Evolutionary conservation across 768 basidiomycete species (phyloP), one percentile per base, ranked within the genome.

Genomic region (Harrya chromipes): DNA sequence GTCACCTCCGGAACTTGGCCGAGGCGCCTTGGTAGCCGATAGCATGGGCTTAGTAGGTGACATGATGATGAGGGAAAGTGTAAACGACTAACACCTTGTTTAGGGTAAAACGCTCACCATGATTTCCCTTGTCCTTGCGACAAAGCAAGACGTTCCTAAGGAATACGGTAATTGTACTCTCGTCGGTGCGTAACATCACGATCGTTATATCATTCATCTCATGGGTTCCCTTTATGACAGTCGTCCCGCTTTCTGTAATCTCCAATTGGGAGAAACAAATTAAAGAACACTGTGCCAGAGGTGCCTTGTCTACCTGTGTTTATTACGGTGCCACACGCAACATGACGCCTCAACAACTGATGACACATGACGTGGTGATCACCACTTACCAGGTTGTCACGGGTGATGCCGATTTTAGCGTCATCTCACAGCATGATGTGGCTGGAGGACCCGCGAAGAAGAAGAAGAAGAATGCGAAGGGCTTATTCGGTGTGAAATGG

Each of bases 31-130:
- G 43, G 83, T 88, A 49, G 93, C 87, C 1, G 94, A 95, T 68
- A 87, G 89, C 35, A 97, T 97, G 94, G 93, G 84, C 47, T 58
- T 81, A 48, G 80, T 82, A 59, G 43, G 56, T 47, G 13, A 31
- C 21, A 6, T 2, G 6, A 20, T 20, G 19, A 11, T 33, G 14
- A 29, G 6, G 14, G 24, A 46, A 40, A 19, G 33, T 33, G 20
- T 41, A 24, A 36, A 40, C 21, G 36, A 38, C 20, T 61, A 39
- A 58, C 16, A 23, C 51, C 1, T n/a, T 51, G 40, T 36, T 7
- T 52, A 86, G 85, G 94, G 94, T 0, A 97, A 95, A 75, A 97
- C 94, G 0, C 72, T 97, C 36, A 92, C 90, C 0, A 91, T 93
- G 80, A 71, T 97, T 35, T 76, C 91, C 6, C 74, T 97, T 14